These are phyloP conservation scores for Claviceps fusiformis DNA, from an alignment of 2,329 filamentous ascomycete genomes.

Conservation along the genomic window DNA sequence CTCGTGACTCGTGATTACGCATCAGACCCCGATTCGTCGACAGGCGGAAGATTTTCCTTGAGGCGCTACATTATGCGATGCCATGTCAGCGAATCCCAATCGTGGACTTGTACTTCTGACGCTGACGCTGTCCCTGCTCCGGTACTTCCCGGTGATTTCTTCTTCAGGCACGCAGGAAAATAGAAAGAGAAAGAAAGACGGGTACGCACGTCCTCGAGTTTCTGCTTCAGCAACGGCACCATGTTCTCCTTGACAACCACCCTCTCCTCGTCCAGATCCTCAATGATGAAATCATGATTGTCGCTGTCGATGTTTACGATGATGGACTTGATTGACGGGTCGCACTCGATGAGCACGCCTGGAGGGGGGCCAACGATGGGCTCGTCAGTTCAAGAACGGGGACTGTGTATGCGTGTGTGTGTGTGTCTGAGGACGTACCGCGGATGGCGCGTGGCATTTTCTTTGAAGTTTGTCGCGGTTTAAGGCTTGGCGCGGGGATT, in stretches of 20 bases:
- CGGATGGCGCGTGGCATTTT: conserved; percentile 44
- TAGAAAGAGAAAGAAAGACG: background rate
- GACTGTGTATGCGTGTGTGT: no score
- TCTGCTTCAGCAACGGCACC: conserved; percentile 51
- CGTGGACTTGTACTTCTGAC: no score
- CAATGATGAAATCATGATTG: conserved; percentile 62
- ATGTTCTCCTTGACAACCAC: conserved; percentile 64
- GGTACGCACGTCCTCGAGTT: conserved; percentile 49
- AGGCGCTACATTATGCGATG: conserved; percentile 24
- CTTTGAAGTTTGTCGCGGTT: background rate
- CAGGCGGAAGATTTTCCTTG: conserved; percentile 36
- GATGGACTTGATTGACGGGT: conserved; percentile 79
- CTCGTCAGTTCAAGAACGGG: conserved; percentile 2
- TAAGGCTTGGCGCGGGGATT: background rate
- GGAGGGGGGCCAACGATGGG: background rate
- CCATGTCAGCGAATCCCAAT: background rate
- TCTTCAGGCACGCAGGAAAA: no score
- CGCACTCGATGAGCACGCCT: conserved; percentile 68
- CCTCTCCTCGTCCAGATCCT: conserved; percentile 66
- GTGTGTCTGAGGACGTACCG: conserved; percentile 24
- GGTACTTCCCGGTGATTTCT: no score
- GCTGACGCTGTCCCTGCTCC: no score
- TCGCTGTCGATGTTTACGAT: conserved; percentile 62
- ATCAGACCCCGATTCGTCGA: conserved; percentile 39
- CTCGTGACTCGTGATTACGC: conserved; percentile 11